phyloP scores from a whole-genome alignment of 2,329 filamentous ascomycete genomes.

The Raffaelea albimanens region DNA sequence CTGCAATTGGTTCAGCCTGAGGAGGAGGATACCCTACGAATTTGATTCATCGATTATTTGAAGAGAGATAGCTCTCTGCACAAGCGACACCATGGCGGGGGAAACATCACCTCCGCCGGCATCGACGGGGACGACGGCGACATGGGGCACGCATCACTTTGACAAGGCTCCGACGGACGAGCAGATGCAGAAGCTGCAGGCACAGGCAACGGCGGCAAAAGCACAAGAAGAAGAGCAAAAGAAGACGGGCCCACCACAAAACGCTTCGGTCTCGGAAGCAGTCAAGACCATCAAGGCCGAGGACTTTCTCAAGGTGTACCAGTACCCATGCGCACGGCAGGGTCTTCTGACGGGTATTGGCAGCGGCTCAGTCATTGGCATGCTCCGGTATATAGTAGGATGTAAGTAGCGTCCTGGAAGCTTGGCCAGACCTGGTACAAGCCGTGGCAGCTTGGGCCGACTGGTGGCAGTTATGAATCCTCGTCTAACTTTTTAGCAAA shows the following conservation, averaged over 20 bases:
- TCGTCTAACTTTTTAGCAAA: conserved; percentile 29
- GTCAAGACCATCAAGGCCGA: conserved; percentile 56
- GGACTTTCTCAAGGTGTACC: conserved; percentile 65
- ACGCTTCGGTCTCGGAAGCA: conserved; percentile 44
- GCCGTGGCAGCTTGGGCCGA: too few relatives aligned
- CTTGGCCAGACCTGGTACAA: too few relatives aligned
- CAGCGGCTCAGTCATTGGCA: conserved; percentile 66
- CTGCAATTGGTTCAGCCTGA: too few relatives aligned
- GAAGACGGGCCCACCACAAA: not conserved
- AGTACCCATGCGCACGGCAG: conserved; percentile 75
- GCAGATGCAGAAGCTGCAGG: conserved; percentile 27
- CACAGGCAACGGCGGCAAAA: not conserved
- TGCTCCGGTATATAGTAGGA: conserved; percentile 62
- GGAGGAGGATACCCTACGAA: not conserved
- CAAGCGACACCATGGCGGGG: not conserved
- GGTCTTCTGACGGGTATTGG: conserved; percentile 77
- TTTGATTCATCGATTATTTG: not conserved
- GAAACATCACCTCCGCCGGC: conserved; percentile 4
- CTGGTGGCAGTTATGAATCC: too few relatives aligned
- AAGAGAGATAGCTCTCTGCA: not conserved
- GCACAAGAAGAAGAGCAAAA: not conserved
- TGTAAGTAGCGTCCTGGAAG: conserved; percentile 35
- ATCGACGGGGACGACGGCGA: conserved; percentile 9
- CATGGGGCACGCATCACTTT: conserved; percentile 15
- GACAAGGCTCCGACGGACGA: conserved; percentile 15